Base-by-base conservation (phyloP, 2,329 filamentous ascomycete genomes). In the Fusarium transvaalense region DNA sequence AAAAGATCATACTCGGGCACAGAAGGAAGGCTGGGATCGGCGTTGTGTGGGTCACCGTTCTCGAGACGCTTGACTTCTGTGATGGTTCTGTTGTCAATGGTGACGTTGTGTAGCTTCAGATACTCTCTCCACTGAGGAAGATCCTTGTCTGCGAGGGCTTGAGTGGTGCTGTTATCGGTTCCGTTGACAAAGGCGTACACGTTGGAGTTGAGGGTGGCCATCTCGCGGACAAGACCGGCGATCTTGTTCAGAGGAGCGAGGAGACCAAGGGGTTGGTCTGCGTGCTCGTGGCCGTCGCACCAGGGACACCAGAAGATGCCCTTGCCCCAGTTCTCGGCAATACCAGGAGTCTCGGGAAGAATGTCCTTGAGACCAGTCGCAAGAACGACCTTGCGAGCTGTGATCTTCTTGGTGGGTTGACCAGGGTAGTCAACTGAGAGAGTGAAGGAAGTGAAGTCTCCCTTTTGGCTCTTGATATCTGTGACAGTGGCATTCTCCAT, bases 291-390 rank as follows among this genome's bases (percentile, higher is more conserved):
- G 14, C 88, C 88, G 71, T 90, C 88, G 65, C 88, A 90, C 88
- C 88, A 90, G 0, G 87, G 86, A 56, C 88, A 90, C 86, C 87
- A 89, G 77, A 79, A 89, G 52, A 89, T 83, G 8, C 88, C 88
- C 61, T 85, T 81, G 48, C 86, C 87, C 82, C 85, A 90, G 70
- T 82, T 84, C 56, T 88, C 84, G 10, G 67, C 32, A 0, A 89
- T 55, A 1, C 88, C 88, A 0, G 87, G 86, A 0, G 86, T 89
- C 1, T 60, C 23, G 1, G 88, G 86, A 4, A 90, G 76, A 25
- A 86, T 73, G 69, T 89, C 87, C 9, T 76, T 77, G 21, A 90
- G 75, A 7, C 88, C 88, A 0, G 87, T 89, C 23, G 82, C 87
- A 5, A 90, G 81, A 34, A 90, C 78, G 35, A 90, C 73, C 70